Base-by-base conservation (phyloP, 2,329 filamentous ascomycete species). In the Neospermospora avenae region DNA sequence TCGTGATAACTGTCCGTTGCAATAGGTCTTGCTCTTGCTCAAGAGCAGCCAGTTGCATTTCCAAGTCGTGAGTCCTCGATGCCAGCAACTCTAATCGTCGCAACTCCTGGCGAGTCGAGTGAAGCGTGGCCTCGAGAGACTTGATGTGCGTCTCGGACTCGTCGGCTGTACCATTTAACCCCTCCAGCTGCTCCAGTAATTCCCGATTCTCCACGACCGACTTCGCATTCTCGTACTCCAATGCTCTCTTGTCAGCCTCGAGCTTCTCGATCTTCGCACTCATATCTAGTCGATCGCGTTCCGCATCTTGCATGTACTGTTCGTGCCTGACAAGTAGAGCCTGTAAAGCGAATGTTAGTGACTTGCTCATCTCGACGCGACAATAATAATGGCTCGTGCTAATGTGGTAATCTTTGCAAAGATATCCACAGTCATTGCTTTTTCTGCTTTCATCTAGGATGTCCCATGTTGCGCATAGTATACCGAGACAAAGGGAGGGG, bases 321-420 rank as follows among this genome's bases (percentile, higher is more conserved):
- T 98, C 93, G 83, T 99, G 93, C 70, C 93, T 89, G 65, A 89
- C 86, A 44, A 99, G 85, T 59, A 99, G 82, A 62, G 92, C 92
- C 95, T 98, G 86, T 61, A 88, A 76, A 57, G 83, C 78, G 76
- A 85, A 89, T 56, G 86, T 96, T 77, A 96, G 89, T 77, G 81
- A 68, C 61, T 71, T 67, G 55, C 62, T 67, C 69, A 69, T 71
- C 34, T 59, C 34, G 35, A 35, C 39, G 31, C 52, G 44, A 44
- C 48, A 46, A 34, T 44, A 52, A 55, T 5, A 39, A 16, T 14
- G 20, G 4, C n/a, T n/a, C n/a, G 22, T 7, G 39, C 31, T 57
- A n/a, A 18, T 45, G 46, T 45, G 24, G 10, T 22, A 22, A 39
- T 42, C 16, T 54, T n/a, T 39, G 51, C 25, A 58, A 45, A 49